These are phyloP conservation scores for Rhizoclosmatium sp. DNA, from an alignment of 192 early-diverging fungal species.

Conservation along the genomic window DNA sequence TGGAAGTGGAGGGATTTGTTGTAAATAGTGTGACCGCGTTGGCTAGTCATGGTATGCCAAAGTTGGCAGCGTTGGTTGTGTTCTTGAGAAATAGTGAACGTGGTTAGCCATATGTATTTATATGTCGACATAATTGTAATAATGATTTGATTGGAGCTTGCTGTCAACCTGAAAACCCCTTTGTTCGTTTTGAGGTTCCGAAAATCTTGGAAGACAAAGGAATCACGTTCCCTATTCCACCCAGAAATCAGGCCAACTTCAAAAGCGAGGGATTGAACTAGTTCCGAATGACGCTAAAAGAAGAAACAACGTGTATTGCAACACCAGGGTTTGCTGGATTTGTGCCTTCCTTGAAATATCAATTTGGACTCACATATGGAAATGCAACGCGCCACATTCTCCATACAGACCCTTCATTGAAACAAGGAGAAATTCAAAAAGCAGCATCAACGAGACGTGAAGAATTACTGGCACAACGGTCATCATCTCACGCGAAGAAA, in stretches of 20 bases:
- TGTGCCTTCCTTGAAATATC: conserved; percentile 57
- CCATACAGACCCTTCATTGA: conserved; percentile 59
- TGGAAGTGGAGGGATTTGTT: conserved; percentile 22
- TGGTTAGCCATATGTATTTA: neutral
- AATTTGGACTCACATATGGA: conserved; percentile 63
- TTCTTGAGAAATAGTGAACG: conserved; percentile 8
- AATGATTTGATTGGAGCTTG: neutral
- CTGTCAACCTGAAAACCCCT: neutral
- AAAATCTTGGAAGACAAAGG: neutral
- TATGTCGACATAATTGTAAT: too few species aligned
- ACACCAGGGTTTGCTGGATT: conserved; percentile 62
- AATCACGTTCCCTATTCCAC: neutral
- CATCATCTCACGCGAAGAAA: neutral
- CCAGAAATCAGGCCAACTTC: neutral
- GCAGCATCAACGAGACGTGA: conserved; percentile 35
- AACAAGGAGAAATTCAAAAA: conserved; percentile 56
- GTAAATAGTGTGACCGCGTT: neutral
- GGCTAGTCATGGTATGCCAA: conserved; percentile 37
- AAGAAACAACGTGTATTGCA: conserved; percentile 55
- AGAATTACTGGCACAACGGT: conserved; percentile 31
- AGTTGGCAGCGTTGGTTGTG: conserved; percentile 25
- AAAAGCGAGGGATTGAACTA: too few species aligned
- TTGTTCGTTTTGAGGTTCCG: neutral
- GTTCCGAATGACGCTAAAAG: conserved; percentile 37
- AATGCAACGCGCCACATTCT: conserved; percentile 64